Base-by-base conservation (phyloP, 805 yeast species). In the Candida ascalaphidarum region DNA sequence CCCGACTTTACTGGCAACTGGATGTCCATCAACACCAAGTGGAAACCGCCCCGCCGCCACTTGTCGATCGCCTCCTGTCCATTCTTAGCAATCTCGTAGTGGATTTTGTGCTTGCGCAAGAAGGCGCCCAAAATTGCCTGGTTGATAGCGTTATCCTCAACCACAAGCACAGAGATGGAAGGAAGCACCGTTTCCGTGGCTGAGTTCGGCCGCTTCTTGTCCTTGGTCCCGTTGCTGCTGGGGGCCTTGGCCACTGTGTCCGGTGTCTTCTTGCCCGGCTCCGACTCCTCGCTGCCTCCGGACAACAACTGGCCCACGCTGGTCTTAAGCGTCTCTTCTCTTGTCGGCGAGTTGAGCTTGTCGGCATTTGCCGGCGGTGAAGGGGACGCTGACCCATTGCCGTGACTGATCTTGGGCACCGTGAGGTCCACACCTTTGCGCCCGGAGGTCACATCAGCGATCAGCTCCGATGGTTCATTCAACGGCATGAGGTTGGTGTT, bases 1-100 rank as follows among this genome's bases (percentile, higher is more conserved):
- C 99, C 99, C 1, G 96, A 83, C 66, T 89, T 77, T 2, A 86
- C 94, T 0, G 99, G 99, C 31, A 92, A 64, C 56, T 92, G 97
- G 44, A 92, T 82, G 62, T 92, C 99, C 98, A 92, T 92, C 24
- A 92, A 68, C 22, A 94, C 94, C 37, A 92, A 62, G 50, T 92
- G 97, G 47, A 82, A 85, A 0, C 96, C 96, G 9, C 98, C 98
- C 35, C 72, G 75, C 39, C 84, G 68, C 97, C 97, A 92, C 55
- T 78, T 82, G 37, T 86, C 94, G 3, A 92, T 72, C 1, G 98
- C 99, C 47, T 92, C 97, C 42, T 78, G 75, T 17, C 99, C 99
- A 42, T 86, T 89, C 34, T 82, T 80, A 4, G 97, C 97, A 25
- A 86, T 77, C 35, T 78, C 79, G 39, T 78, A 85, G 23, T 79